Percentiles rank a stretch among this genome's conserved stretches.
Evolutionary conservation across 768 basidiomycete genomes (phyloP).

Genomic region (Tulasnella sp.): DNA sequence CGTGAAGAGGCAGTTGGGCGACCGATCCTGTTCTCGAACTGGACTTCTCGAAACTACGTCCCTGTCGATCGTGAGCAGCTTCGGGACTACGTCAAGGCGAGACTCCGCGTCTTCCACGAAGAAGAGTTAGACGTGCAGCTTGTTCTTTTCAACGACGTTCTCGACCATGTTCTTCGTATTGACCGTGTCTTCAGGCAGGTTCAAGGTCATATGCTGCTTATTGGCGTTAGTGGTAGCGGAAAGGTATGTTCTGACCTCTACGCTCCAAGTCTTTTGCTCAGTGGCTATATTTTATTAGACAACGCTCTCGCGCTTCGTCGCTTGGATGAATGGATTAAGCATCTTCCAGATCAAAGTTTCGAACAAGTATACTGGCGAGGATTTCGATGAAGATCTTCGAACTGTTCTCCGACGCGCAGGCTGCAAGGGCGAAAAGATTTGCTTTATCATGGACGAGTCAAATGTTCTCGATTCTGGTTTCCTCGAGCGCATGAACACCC

Average conservation of each 20-base stretch:
- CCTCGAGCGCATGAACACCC: slow-evolving; percentile 99
- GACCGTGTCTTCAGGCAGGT: slow-evolving; percentile 98
- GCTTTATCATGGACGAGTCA: slow-evolving; percentile 99
- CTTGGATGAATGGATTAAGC: slow-evolving; percentile 99
- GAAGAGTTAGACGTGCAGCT: slow-evolving; percentile 97
- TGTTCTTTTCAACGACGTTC: slow-evolving; percentile 96
- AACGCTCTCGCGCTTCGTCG: slow-evolving; percentile 94
- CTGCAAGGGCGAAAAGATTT: slow-evolving; percentile 98
- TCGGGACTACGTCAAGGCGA: slow-evolving; percentile 94
- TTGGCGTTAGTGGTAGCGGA: slow-evolving; percentile 96
- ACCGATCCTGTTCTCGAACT: slow-evolving; percentile 97
- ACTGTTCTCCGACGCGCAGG: slow-evolving; percentile 92
- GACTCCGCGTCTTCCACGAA: slow-evolving; percentile 96
- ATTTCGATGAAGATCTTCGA: slow-evolving; percentile 96
- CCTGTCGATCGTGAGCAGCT: slow-evolving; percentile 90
- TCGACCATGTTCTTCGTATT: slow-evolving; percentile 96
- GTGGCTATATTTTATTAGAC: slow-evolving; percentile 53
- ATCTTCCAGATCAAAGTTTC: slow-evolving; percentile 99
- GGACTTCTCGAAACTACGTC: slow-evolving; percentile 96
- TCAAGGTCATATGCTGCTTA: slow-evolving; percentile 92
- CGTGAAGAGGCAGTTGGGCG: slow-evolving; percentile 77
- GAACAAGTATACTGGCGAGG: slow-evolving; percentile 97
- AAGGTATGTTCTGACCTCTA: slow-evolving; percentile 57
- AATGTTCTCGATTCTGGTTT: slow-evolving; percentile 99
- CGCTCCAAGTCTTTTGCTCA: slow-evolving; percentile 28